Conservation (phyloP, 164 flowering plant genomes). For the Nymphaea thermarum region DNA sequence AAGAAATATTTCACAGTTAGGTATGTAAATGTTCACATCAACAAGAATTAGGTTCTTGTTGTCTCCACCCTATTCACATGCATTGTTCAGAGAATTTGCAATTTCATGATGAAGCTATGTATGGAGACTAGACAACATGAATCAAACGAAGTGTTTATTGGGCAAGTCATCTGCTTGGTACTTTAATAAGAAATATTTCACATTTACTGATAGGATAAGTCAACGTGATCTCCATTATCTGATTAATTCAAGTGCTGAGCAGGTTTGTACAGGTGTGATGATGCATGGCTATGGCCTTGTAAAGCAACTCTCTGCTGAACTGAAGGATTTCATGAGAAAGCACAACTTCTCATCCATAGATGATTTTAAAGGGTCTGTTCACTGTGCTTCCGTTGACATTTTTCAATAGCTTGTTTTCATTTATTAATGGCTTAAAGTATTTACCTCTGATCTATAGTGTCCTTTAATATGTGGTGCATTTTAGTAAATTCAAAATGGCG, state of each 20-base stretch:
- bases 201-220: no score
- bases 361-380: conserved; percentile 79
- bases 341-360: conserved; percentile 84
- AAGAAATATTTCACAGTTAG: no score
- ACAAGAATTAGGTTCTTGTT: no score
- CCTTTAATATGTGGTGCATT: background rate
- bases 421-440: background rate
- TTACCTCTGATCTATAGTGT: background rate
- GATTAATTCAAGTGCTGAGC: background rate
- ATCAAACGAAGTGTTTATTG: no score
- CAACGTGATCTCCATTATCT: background rate
- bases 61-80: no score
- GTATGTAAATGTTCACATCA: no score
- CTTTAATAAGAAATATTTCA: no score
- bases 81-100: no score
- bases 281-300: conserved; percentile 96
- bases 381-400: background rate
- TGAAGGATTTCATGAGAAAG: conserved; percentile 83
- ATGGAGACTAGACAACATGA: no score
- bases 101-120: no score
- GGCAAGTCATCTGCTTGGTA: no score
- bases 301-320: conserved; percentile 68
- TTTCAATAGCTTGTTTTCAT: background rate
- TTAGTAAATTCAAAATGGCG: background rate
- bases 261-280: conserved; percentile 99